A percentile compares a stretch with the other conserved stretches of the same genome.
Conservation (phyloP, 2,329 filamentous ascomycete species). For the Alternaria alternata region DNA sequence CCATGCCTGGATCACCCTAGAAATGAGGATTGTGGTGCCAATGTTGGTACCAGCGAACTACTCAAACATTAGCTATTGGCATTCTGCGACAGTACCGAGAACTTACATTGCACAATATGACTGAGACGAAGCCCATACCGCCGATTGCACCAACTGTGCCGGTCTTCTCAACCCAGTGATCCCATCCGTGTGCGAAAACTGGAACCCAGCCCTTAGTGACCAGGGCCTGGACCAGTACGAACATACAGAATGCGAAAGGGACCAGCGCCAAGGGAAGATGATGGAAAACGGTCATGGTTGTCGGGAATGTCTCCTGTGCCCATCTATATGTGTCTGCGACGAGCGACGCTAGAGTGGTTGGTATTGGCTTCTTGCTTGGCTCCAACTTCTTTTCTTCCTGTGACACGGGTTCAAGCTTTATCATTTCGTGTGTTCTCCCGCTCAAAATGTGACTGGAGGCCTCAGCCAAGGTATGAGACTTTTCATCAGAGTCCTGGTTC, state of each 20-base stretch:
- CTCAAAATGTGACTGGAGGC: conserved; percentile 9
- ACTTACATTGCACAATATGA: conserved; percentile 76
- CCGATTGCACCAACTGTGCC: conserved; percentile 73
- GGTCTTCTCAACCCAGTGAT: conserved; percentile 74
- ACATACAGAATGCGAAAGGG: conserved; percentile 78
- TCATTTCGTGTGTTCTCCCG: conserved; percentile 5
- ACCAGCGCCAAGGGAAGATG: conserved; percentile 74
- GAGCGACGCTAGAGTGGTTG: conserved; percentile 63
- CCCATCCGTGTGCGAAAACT: conserved; percentile 77
- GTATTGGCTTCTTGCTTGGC: conserved; percentile 17
- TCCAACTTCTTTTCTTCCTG: conserved; percentile 17
- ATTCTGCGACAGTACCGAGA: no score
- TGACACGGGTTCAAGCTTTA: neutral
- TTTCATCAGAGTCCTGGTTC: conserved; percentile 18
- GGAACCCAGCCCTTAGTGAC: conserved; percentile 78
- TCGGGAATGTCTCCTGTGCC: conserved; percentile 75
- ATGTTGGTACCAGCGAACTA: conserved; percentile 82
- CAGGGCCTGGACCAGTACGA: conserved; percentile 74
- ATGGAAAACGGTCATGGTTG: conserved; percentile 68
- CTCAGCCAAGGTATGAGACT: conserved; percentile 8
- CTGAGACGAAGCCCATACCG: conserved; percentile 76
- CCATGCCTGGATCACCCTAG: conserved; percentile 75
- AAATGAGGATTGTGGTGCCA: conserved; percentile 76
- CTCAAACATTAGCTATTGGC: neutral
- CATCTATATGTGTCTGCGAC: conserved; percentile 60